These are phyloP conservation scores for Alternaria ventricosa DNA, from an alignment of 2,329 filamentous ascomycete genomes.

Conservation along the genomic window DNA sequence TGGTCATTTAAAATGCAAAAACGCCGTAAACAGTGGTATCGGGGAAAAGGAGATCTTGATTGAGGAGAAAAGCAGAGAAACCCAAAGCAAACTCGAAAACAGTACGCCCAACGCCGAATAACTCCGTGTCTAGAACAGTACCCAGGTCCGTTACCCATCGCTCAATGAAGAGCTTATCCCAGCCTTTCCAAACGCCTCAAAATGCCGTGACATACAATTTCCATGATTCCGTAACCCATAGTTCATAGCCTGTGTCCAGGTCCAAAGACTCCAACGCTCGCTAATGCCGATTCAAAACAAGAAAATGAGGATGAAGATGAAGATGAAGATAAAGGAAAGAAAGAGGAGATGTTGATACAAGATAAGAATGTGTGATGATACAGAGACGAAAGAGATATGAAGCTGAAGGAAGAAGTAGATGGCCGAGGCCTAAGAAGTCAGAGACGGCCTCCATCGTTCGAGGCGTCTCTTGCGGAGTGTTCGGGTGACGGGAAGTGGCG, in stretches of 20 bases:
- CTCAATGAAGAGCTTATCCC: slow-evolving; percentile 24
- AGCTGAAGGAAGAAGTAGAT: background rate
- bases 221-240: background rate
- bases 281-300: slow-evolving; percentile 11
- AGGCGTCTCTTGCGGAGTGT: slow-evolving; percentile 35
- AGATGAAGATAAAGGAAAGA: background rate
- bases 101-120: slow-evolving; percentile 3
- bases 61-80: background rate
- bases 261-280: slow-evolving; percentile 20
- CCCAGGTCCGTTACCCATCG: slow-evolving; percentile 6
- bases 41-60: background rate
- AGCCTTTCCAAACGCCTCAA: background rate
- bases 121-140: slow-evolving; percentile 12
- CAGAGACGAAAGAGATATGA: background rate
- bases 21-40: background rate
- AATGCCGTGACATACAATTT: background rate
- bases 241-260: background rate
- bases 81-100: background rate
- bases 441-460: slow-evolving; percentile 32
- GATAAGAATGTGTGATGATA: slow-evolving; percentile 3
- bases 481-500: slow-evolving; percentile 18
- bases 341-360: background rate
- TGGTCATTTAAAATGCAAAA: background rate
- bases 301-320: background rate
- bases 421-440: background rate